Conservation (phyloP, 495 filamentous ascomycete species). For the Aspergillus asperescens region DNA sequence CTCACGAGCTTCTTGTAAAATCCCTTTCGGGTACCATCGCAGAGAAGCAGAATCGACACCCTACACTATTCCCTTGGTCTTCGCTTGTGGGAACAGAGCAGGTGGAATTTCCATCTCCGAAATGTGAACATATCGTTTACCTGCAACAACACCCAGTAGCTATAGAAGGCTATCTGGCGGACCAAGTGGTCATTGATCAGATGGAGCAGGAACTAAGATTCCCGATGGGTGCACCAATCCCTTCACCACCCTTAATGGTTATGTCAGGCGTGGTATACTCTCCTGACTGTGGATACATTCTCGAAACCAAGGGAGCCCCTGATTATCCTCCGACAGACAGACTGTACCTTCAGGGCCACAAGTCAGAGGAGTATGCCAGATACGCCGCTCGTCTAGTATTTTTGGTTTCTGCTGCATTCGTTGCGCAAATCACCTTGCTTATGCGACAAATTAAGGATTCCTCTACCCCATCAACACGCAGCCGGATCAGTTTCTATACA, state of each 20-base stretch:
- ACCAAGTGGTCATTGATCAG: slow-evolving; percentile 48
- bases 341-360: slow-evolving; percentile 68
- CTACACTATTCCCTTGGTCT: slow-evolving; percentile 57
- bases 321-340: slow-evolving; percentile 58
- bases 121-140: slow-evolving; percentile 86
- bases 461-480: slow-evolving; percentile 88
- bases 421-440: slow-evolving; percentile 67
- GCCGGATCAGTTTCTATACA: slow-evolving; percentile 85
- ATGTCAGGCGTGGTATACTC: slow-evolving; percentile 89
- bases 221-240: slow-evolving; percentile 74
- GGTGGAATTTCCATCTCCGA: slow-evolving; percentile 56
- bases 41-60: slow-evolving; percentile 49
- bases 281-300: slow-evolving; percentile 85
- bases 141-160: slow-evolving; percentile 68
- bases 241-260: slow-evolving; percentile 58
- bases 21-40: slow-evolving; percentile 63
- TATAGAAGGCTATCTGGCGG: slow-evolving; percentile 30
- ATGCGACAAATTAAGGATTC: slow-evolving; percentile 85
- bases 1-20: slow-evolving; percentile 61
- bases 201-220: slow-evolving; percentile 82
- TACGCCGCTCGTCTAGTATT: slow-evolving; percentile 63
- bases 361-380: slow-evolving; percentile 68
- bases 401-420: slow-evolving; percentile 56
- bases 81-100: slow-evolving; percentile 54
- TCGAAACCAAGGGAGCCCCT: slow-evolving; percentile 83